Evolutionary conservation across 1,284 basidiomycete genomes (phyloP), one percentile per base, ranked within the genome.

Genomic region (Leucoagaricus sp.): DNA sequence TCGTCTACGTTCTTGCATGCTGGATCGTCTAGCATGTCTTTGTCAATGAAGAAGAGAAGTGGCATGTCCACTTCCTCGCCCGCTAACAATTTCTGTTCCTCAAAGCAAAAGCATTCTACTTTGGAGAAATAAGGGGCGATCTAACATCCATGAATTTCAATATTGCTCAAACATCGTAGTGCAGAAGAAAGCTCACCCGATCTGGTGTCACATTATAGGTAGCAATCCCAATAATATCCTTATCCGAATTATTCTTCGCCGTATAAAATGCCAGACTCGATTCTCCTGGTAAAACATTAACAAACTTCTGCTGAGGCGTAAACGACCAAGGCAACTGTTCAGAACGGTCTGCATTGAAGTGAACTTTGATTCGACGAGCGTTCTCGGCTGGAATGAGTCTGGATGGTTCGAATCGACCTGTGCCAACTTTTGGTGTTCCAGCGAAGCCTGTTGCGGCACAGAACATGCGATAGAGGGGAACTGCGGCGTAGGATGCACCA

Each of bases 51-150:
- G 80, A 99, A 99, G 61, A 99, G 85, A 26, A 99, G 82, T 15
- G 97, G 97, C 82, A 99, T 91, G 73, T 99, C 97, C 17, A 99
- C 93, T 72, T 98, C 96, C 74, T 99, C 97, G 21, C 91, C 90
- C 0, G 96, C 96, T 21, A 98, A 78, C 17, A 99, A 83, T 66
- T 90, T 93, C 73, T 99, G 97, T 71, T 99, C 97, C 72, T 99
- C 97, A 65, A 99, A 99, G 75, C 97, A 99, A 79, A 99, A 99
- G 66, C 97, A 99, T 73, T 99, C 97, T 7, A 99, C 95, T 77
- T 99, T 99, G 57, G 96, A 94, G 70, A 99, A 99, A 73, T 98
- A 99, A 0, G 96, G 95, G 5, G 97, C 97, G 64, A 98, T 86
- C 94, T 98, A 68, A 15, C 34, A 33, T 12, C 36, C 0, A 53